Evolutionary conservation across 129 eudicot genomes (phyloP).

Genomic region (Solidago caesia): DNA sequence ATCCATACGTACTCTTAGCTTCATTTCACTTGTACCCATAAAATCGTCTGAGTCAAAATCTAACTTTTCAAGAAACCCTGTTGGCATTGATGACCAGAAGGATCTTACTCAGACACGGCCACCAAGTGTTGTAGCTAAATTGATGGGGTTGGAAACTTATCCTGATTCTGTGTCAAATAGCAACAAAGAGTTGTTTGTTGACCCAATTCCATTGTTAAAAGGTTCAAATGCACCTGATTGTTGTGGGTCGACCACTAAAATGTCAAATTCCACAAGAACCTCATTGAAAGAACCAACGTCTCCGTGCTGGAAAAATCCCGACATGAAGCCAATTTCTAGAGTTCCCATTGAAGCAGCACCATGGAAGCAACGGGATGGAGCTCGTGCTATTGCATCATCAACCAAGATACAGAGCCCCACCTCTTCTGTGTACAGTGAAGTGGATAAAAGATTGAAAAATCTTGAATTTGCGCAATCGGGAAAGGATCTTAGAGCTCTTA

Average conservation of each 20-base stretch:
- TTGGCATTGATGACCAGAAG: conserved; percentile 26
- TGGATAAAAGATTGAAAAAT: conserved; percentile 82
- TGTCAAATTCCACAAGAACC: conserved; percentile 44
- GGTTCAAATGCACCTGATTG: conserved; percentile 30
- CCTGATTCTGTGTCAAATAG: conserved; percentile 39
- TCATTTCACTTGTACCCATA: conserved; percentile 30
- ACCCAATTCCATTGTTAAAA: conserved; percentile 23
- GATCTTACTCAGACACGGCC: conserved; percentile 47
- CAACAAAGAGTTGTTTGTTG: conserved; percentile 27
- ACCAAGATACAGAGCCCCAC: conserved; percentile 28
- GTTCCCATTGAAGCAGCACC: conserved; percentile 82
- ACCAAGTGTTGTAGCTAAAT: conserved; percentile 86
- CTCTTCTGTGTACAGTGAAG: conserved; percentile 43
- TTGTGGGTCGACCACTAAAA: conserved; percentile 37
- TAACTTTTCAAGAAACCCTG: conserved; percentile 27
- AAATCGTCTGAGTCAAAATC: conserved; percentile 41
- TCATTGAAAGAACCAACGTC: conserved; percentile 60
- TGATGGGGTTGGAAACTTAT: conserved; percentile 84
- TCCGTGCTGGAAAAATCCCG: conserved; percentile 61
- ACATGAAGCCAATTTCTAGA: conserved; percentile 58
- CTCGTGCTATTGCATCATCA: conserved; percentile 34
- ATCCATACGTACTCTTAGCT: conserved; percentile 39
- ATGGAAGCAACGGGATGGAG: conserved; percentile 68
- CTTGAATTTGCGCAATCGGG: conserved; percentile 82
- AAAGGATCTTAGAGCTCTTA: conserved; percentile 93